A percentile compares a stretch with the other conserved stretches of the same genome.
phyloP scores from a whole-genome alignment of 345 rosid species.

The Aquilaria malaccensis region DNA sequence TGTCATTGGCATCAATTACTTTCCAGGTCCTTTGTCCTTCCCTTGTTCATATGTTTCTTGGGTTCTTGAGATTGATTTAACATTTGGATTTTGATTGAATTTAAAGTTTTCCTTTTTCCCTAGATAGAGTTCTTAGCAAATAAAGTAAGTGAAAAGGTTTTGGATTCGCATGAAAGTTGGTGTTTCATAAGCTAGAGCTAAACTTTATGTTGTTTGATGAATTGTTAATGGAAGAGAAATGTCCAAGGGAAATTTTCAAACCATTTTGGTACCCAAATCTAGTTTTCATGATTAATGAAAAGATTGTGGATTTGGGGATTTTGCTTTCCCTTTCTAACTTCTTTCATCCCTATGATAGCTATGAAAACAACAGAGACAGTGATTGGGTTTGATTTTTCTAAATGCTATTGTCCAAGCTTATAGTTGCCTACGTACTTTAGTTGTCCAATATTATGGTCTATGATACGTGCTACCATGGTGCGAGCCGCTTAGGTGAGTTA shows the following conservation, averaged over 20 bases:
- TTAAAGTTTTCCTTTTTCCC: background rate
- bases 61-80: too few relatives aligned
- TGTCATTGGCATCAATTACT: slow-evolving; percentile 88
- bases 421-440: slow-evolving; percentile 3
- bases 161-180: background rate
- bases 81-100: background rate
- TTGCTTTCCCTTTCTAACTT: too few relatives aligned
- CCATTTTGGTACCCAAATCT: too few relatives aligned
- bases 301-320: too few relatives aligned
- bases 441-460: background rate
- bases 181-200: too few relatives aligned
- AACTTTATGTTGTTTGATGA: too few relatives aligned
- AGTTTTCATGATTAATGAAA: too few relatives aligned
- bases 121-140: background rate
- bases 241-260: too few relatives aligned
- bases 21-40: slow-evolving; percentile 49
- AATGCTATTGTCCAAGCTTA: slow-evolving; percentile 10
- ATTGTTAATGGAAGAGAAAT: too few relatives aligned
- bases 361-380: background rate
- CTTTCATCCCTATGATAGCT: too few relatives aligned
- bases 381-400: slow-evolving; percentile 1
- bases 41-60: background rate
- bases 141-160: background rate
- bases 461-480: too few relatives aligned
- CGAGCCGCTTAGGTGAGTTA: too few relatives aligned